Evolutionary conservation across 495 filamentous ascomycete species (phyloP).

Genomic region (Patellaria atrata): DNA sequence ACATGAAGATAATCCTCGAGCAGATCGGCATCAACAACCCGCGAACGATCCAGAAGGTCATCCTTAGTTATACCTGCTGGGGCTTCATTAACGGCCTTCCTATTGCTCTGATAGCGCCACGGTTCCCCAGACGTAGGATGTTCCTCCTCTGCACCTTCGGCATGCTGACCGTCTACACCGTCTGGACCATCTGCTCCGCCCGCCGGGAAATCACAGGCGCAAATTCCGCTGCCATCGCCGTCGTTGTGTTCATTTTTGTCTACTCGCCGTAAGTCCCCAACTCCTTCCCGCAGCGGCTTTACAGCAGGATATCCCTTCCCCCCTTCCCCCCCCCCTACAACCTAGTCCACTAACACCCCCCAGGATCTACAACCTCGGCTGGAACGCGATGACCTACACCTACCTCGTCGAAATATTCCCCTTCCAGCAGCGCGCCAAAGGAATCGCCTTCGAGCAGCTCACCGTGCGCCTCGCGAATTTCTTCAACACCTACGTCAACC

Average conservation of each 20-base stretch:
- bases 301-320: no score
- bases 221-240: conserved; percentile 5
- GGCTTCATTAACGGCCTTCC: conserved; percentile 2
- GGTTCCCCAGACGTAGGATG: conserved; percentile 6
- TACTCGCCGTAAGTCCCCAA: background rate
- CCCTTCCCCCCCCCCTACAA: background rate
- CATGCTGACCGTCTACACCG: conserved; percentile 6
- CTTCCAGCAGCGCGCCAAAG: background rate
- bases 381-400: conserved; percentile 2
- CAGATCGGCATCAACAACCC: conserved; percentile 13
- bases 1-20: conserved; percentile 7
- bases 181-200: conserved; percentile 12
- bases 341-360: background rate
- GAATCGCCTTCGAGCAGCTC: background rate
- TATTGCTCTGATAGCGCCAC: conserved; percentile 2
- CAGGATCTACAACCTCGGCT: background rate
- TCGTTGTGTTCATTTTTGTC: conserved; percentile 7
- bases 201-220: background rate
- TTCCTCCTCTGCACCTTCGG: conserved; percentile 6
- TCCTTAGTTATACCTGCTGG: conserved; percentile 10
- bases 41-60: conserved; percentile 4
- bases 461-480: background rate
- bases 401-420: conserved; percentile 4
- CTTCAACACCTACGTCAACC: conserved; percentile 31
- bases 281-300: no score